Evolutionary conservation across 306 rosid genomes (phyloP).

Genomic region (Bauhinia variegata): DNA sequence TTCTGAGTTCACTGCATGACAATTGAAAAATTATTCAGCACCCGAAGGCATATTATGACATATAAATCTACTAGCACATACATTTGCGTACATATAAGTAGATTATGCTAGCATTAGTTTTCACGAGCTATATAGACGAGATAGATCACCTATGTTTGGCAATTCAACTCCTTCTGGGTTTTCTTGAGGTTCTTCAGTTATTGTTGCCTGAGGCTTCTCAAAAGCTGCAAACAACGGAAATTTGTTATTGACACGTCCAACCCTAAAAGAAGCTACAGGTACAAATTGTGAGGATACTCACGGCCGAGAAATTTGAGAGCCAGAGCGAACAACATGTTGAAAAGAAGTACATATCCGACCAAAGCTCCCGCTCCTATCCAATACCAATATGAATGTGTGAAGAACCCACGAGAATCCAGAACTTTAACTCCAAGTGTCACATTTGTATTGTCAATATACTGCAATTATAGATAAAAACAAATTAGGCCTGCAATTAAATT

Average conservation of each 20-base stretch:
- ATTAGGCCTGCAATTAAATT: background rate
- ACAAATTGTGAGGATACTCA: conserved; percentile 42
- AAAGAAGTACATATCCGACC: conserved; percentile 44
- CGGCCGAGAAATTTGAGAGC: conserved; percentile 53
- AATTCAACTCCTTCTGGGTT: conserved; percentile 38
- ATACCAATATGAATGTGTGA: conserved; percentile 54
- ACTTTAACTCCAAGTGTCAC: conserved; percentile 50
- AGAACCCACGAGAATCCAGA: conserved; percentile 54
- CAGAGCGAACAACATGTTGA: conserved; percentile 39
- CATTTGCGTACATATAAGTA: background rate
- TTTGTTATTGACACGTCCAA: conserved; percentile 7
- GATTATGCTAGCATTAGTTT: conserved; percentile 8
- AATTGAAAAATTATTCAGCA: conserved; percentile 7
- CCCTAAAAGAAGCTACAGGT: conserved; percentile 6
- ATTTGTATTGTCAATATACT: conserved; percentile 39
- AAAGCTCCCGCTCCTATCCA: conserved; percentile 62
- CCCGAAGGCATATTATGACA: background rate
- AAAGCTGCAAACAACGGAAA: conserved; percentile 40
- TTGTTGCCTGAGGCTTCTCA: conserved; percentile 41
- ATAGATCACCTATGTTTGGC: conserved; percentile 36
- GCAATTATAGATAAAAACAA: conserved; percentile 14
- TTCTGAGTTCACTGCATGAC: conserved; percentile 36
- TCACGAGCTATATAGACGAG: background rate
- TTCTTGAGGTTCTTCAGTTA: conserved; percentile 37
- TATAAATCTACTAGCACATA: too few species aligned